Conservation (phyloP, 257 asterid species). For the Pogostemon cablin region DNA sequence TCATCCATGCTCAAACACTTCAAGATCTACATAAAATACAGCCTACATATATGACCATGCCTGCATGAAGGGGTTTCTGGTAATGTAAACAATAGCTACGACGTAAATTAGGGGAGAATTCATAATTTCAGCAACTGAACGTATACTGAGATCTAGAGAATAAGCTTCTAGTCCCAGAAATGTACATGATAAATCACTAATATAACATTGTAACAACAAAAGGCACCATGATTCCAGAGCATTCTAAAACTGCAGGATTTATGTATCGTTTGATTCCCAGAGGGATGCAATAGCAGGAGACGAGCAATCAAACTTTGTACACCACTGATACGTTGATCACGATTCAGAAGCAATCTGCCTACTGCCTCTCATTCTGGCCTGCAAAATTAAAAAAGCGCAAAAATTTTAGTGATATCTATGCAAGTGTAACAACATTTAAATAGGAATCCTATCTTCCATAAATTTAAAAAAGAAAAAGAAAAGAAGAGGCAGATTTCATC, state of each 20-base stretch:
- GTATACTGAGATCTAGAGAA: background rate
- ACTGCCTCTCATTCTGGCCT: conserved; percentile 34
- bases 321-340: conserved; percentile 22
- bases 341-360: conserved; percentile 9
- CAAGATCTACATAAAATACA: background rate
- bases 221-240: background rate
- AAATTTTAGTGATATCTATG: background rate
- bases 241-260: background rate
- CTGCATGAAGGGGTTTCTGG: background rate
- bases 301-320: background rate
- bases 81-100: background rate
- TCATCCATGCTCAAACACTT: background rate
- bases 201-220: conserved; percentile 2
- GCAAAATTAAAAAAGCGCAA: conserved; percentile 17
- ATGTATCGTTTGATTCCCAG: background rate
- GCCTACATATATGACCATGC: background rate
- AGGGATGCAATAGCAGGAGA: background rate
- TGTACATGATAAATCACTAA: conserved; percentile 16
- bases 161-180: background rate
- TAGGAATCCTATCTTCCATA: background rate
- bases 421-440: background rate
- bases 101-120: background rate
- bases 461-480: background rate
- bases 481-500: background rate
- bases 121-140: conserved; percentile 22